Conservation (phyloP, 2,329 filamentous ascomycete genomes). For the Tolypocladium pustulatum region DNA sequence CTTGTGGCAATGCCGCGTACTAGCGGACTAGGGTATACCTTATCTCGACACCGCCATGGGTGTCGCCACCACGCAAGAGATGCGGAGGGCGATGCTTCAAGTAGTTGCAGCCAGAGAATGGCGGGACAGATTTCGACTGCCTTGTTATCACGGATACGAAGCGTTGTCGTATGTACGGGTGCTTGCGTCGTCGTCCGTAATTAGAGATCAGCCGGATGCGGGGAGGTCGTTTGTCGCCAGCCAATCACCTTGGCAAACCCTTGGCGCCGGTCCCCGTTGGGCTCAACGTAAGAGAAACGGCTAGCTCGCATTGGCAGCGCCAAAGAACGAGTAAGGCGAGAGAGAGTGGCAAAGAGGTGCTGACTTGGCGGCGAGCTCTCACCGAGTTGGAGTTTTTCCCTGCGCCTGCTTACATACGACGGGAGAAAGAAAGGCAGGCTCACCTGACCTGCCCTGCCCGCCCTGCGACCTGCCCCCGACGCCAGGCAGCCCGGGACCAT, state of each 20-base stretch:
- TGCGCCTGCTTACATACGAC: too few relatives aligned
- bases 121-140: not conserved
- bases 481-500: not conserved
- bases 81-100: not conserved
- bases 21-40: not conserved
- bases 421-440: too few relatives aligned
- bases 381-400: too few relatives aligned
- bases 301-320: not conserved
- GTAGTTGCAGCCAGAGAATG: not conserved
- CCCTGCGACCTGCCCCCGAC: too few relatives aligned
- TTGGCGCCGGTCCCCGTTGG: not conserved
- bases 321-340: not conserved
- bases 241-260: not conserved
- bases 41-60: not conserved
- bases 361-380: too few relatives aligned
- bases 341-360: not conserved
- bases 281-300: not conserved
- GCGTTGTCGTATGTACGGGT: not conserved
- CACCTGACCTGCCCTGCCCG: too few relatives aligned
- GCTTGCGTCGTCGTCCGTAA: not conserved
- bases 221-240: not conserved
- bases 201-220: not conserved
- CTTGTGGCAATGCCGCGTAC: not conserved
- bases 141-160: not conserved
- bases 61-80: not conserved